Evolutionary conservation across 495 filamentous ascomycete genomes (phyloP), one percentile per base, ranked within the genome.

Genomic region (Echria macrotheca): DNA sequence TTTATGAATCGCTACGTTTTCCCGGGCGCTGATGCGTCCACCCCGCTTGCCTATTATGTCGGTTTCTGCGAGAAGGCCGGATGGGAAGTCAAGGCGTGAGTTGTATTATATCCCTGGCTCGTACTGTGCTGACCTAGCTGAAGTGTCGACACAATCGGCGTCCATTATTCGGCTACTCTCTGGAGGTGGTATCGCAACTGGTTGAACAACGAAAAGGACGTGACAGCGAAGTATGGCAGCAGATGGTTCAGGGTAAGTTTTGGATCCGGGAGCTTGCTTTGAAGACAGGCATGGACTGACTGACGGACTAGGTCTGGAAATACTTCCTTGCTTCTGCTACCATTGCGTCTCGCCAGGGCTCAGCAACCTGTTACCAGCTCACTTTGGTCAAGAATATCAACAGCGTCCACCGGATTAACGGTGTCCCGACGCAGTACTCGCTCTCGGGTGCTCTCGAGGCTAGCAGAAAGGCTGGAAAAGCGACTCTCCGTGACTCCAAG

Each of bases 131-230:
- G n/a, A n/a, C n/a, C n/a, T n/a, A n/a, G n/a, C n/a, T n/a, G n/a
- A n/a, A n/a, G 67, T 29, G 63, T 93, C 56, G 88, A 96, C 62
- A 95, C 88, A 41, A 81, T 95, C 56, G 91, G 90, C 58, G 90
- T 98, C 32, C 93, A 98, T 73, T 98, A 98, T 70, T 95, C 89
- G 26, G 89, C 91, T 43, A 98, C 93, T 29, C 72, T 98, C 36
- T 98, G 93, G 93, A 82, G 87, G 62, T 98, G 93, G 93, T 98
- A 98, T 74, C 78, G 93, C 57, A 98, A 98, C 77, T 98, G 93
- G 93, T 76, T 97, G 67, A 91, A 77, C 65, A 98, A 97, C 79
- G 77, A 80, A 50, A 91, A 96, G 52, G 96, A 96, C 76, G 86
- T 97, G 26, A 78, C 85, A 64, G 89, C 86, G 49, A 97, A 96